Conservation (phyloP, 306 rosid genomes). For the Cucurbita moschata region DNA sequence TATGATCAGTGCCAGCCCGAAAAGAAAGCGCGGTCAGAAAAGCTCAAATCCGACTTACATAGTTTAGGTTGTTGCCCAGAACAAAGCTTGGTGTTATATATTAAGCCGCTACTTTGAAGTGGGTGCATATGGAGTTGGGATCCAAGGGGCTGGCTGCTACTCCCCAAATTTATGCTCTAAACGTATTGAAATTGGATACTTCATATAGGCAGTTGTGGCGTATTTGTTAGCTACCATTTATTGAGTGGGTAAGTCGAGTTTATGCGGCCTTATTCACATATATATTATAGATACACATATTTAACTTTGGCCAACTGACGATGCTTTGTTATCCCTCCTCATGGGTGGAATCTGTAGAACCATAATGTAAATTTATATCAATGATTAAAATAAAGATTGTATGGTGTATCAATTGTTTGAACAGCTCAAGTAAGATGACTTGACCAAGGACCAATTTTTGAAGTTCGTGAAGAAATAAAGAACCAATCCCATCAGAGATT, state of each 20-base stretch:
- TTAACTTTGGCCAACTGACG: neutral
- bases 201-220: neutral
- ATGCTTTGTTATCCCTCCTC: neutral
- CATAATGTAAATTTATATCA: neutral
- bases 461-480: too few species aligned
- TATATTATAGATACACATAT: neutral
- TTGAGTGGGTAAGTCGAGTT: neutral
- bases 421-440: too few species aligned
- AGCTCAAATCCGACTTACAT: slow-evolving; percentile 40
- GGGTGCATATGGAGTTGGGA: too few species aligned
- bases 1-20: slow-evolving; percentile 45
- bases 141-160: too few species aligned
- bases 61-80: slow-evolving; percentile 18
- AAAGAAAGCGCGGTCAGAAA: slow-evolving; percentile 54
- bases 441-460: too few species aligned
- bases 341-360: neutral
- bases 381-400: neutral
- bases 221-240: neutral
- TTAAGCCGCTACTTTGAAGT: too few species aligned
- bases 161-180: too few species aligned
- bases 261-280: neutral
- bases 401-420: neutral
- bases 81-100: too few species aligned
- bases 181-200: neutral
- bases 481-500: too few species aligned